These are phyloP conservation scores for Phragmites australis DNA, from an alignment of 176 grass and related monocot genomes.

Conservation along the genomic window DNA sequence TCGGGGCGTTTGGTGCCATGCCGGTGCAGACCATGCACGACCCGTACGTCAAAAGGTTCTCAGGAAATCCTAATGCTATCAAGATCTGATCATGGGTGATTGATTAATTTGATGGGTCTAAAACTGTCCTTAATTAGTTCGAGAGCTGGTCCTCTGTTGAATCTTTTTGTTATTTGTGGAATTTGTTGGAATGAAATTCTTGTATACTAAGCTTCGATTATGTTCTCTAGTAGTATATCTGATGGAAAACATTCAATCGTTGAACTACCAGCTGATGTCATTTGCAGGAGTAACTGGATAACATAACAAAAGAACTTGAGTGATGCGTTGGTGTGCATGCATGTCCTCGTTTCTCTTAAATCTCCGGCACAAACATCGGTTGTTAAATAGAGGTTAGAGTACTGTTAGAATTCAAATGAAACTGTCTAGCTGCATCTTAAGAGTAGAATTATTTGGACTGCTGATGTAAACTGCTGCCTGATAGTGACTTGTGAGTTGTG, in stretches of 20 bases:
- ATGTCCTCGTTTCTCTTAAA: not conserved
- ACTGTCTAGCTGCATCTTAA: too few relatives aligned
- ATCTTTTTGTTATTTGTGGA: too few relatives aligned
- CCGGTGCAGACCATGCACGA: slow-evolving; percentile 53
- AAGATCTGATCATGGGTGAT: slow-evolving; percentile 40
- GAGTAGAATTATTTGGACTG: not conserved
- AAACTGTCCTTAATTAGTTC: not conserved
- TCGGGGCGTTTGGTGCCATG: slow-evolving; percentile 58
- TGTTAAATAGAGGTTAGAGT: too few relatives aligned
- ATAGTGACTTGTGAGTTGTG: not conserved
- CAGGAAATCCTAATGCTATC: slow-evolving; percentile 19
- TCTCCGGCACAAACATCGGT: too few relatives aligned
- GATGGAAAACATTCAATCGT: not conserved
- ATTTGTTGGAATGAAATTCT: not conserved
- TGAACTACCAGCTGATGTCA: too few relatives aligned
- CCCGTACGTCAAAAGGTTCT: slow-evolving; percentile 47
- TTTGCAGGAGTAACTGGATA: too few relatives aligned
- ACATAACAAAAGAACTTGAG: too few relatives aligned
- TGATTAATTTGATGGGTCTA: slow-evolving; percentile 1
- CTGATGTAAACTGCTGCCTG: not conserved
- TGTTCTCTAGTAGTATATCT: not conserved
- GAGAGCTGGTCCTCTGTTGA: not conserved
- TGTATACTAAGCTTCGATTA: not conserved
- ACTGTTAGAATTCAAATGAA: too few relatives aligned
- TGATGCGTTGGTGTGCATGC: too few relatives aligned